A percentile compares a stretch with the other conserved stretches of the same genome.
Evolutionary conservation across 2,329 filamentous ascomycete genomes (phyloP).

Genomic region (Scytalidium sp.): DNA sequence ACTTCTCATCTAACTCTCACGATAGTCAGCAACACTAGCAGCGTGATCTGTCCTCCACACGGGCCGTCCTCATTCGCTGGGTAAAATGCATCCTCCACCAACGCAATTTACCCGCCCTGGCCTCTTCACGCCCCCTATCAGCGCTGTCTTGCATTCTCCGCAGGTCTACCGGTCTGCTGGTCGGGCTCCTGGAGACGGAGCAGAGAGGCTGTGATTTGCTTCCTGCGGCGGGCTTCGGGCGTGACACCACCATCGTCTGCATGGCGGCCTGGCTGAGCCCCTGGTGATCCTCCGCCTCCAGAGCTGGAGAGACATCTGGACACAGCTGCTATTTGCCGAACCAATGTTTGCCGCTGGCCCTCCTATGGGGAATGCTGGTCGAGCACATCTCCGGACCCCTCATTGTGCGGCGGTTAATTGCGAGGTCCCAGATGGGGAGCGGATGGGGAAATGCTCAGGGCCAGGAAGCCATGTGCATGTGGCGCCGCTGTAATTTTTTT

Average conservation of each 20-base stretch:
- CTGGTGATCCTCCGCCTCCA: background rate
- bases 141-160: background rate
- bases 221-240: background rate
- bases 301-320: background rate
- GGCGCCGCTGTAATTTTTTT: background rate
- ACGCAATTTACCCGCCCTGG: background rate
- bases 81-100: background rate
- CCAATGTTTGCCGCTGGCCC: background rate
- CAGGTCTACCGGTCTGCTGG: background rate
- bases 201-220: too few relatives aligned
- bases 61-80: background rate
- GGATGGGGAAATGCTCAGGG: background rate
- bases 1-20: too few relatives aligned
- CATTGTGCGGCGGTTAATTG: background rate
- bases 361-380: background rate
- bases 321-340: background rate
- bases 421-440: background rate
- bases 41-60: too few relatives aligned
- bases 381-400: background rate
- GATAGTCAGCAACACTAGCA: too few relatives aligned
- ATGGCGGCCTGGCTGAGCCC: background rate
- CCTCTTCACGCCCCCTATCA: background rate
- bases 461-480: background rate
- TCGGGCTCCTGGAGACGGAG: too few relatives aligned
- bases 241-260: too few relatives aligned